Evolutionary conservation across 441 rosid species (phyloP), one percentile per base, ranked within the genome.

Genomic region (Corymbia citriodora): DNA sequence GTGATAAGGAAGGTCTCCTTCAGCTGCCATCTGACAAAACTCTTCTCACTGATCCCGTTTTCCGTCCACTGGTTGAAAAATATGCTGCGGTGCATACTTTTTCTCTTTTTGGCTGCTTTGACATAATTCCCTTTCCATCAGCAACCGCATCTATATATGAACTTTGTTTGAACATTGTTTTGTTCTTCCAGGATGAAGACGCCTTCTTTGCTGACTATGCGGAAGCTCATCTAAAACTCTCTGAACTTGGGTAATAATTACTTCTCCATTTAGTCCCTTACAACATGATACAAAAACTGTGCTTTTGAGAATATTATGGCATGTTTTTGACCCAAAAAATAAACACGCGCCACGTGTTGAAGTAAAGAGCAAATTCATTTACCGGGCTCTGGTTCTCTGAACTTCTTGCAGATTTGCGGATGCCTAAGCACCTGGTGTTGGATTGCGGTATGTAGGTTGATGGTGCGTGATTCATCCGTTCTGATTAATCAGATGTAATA

Each of bases 61-160:
- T 98, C 98, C 97, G 97, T 74, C 97, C 99, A 27, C 88, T 92
- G 14, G 99, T 97, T 45, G 99, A 97, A 59, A 98, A 97, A 95
- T 98, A 96, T 93, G 99, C 99, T 27, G 94, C 92, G 49, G 99
- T 96, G 79, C 6, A 95, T 61, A 61, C 65, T 45, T 50, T 55
- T 21, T 87, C 59, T 87, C 70, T 89, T 52, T 87, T 55, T 36
- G 48, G 68, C 18, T 90, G 48, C 63, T 87, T 52, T 7, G n/a
- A 79, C n/a, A 59, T 29, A 25, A 29, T 59, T 59, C 65, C 65
- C 33, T 23, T 23, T 72, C 53, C 45, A 45, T 79, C 31, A 27
- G 52, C 53, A 45, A 3, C 85, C 23, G 85, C 85, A 45, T 40
- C 85, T 23, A 45, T 52, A 12, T 12, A 12, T 79, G 85, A 14